Conservation (phyloP, 2,329 filamentous ascomycete species). For the Gaeumannomyces sp. region DNA sequence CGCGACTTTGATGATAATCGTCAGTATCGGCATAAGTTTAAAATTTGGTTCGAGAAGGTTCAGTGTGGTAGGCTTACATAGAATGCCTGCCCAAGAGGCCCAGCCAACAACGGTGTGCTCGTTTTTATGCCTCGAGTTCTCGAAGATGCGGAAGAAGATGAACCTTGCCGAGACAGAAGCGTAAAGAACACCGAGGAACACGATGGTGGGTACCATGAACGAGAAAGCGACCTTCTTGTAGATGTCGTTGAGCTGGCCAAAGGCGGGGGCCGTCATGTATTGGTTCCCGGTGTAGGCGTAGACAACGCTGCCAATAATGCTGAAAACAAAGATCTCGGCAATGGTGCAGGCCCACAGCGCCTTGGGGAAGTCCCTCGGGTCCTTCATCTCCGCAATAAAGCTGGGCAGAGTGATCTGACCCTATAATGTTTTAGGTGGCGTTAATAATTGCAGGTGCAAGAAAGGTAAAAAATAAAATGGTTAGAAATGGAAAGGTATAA, state of each 20-base stretch:
- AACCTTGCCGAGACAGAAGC: conserved; percentile 86
- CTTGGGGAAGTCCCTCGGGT: conserved; percentile 78
- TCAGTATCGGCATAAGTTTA: not conserved
- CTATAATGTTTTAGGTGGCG: no score
- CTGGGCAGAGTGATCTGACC: conserved; percentile 90
- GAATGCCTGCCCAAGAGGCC: conserved; percentile 69
- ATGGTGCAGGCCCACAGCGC: conserved; percentile 87
- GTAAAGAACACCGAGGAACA: conserved; percentile 87
- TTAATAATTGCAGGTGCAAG: no score
- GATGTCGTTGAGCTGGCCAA: conserved; percentile 70
- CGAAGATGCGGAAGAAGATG: conserved; percentile 85
- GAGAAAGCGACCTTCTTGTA: conserved; percentile 88
- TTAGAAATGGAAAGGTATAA: no score
- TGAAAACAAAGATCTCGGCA: conserved; percentile 80
- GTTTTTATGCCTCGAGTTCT: conserved; percentile 70
- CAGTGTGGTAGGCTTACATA: conserved; percentile 38
- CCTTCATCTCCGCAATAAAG: conserved; percentile 91
- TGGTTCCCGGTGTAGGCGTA: conserved; percentile 87
- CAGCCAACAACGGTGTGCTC: conserved; percentile 79
- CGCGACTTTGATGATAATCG: conserved; percentile 31
- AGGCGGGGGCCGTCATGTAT: conserved; percentile 82
- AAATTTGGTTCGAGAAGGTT: not conserved
- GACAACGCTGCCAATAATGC: conserved; percentile 70
- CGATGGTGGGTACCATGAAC: conserved; percentile 92
- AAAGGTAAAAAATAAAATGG: no score